Conservation (phyloP, 371 early-diverging fungal genomes). For the Rhizopus sp. region DNA sequence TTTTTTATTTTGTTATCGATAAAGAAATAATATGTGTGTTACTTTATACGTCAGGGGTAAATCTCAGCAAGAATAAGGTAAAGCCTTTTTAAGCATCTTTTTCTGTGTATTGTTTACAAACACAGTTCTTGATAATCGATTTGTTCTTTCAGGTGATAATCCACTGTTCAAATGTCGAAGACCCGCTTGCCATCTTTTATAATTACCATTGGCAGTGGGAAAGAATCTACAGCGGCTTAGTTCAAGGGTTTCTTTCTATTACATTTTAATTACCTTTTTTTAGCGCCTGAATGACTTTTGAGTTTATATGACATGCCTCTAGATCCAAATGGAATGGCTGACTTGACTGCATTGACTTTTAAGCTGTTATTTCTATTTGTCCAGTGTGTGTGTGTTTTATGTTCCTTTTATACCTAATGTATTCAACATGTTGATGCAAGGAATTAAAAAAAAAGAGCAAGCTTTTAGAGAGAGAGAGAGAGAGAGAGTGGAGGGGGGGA, state of each 20-base stretch:
- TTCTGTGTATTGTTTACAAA: conserved; percentile 44
- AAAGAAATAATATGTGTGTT: not conserved
- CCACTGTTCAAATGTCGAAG: conserved; percentile 52
- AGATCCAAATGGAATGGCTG: conserved; percentile 30
- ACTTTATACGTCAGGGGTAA: not conserved
- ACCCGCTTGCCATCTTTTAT: conserved; percentile 54
- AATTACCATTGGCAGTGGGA: conserved; percentile 47
- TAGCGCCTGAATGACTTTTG: conserved; percentile 56
- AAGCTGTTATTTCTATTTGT: not conserved
- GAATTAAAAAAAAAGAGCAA: too few species aligned
- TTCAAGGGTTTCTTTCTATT: not conserved
- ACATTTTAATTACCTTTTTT: conserved; percentile 38
- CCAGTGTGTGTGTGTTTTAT: too few species aligned
- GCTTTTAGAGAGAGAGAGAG: too few species aligned
- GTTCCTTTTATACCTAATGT: conserved; percentile 14
- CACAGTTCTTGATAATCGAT: conserved; percentile 40
- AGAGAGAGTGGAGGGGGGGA: not conserved
- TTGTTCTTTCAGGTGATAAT: conserved; percentile 46
- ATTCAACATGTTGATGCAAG: conserved; percentile 13
- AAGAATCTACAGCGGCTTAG: conserved; percentile 30
- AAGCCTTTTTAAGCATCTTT: conserved; percentile 47
- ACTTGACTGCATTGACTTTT: conserved; percentile 6
- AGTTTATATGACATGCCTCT: conserved; percentile 48
- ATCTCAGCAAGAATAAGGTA: conserved; percentile 44
- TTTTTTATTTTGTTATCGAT: not conserved